Evolutionary conservation across 1,139 yeast species (phyloP).

Genomic region (Pneumocystis canis): DNA sequence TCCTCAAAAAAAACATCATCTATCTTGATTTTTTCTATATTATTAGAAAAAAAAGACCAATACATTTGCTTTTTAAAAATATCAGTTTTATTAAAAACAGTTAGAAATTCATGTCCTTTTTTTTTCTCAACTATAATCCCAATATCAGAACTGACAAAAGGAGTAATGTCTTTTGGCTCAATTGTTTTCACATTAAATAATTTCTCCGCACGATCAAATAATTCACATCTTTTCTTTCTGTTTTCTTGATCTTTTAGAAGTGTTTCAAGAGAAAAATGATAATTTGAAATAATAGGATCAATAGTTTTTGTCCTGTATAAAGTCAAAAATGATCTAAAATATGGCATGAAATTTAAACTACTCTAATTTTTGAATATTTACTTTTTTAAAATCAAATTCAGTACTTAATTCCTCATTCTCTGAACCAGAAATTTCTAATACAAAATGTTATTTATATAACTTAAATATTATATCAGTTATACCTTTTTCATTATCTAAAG

Average conservation of each 20-base stretch:
- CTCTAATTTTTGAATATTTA: background rate
- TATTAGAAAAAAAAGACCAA: background rate
- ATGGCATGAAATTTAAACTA: background rate
- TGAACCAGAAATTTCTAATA: background rate
- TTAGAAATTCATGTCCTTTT: background rate
- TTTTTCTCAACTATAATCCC: background rate
- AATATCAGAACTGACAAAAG: background rate
- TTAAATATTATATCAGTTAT: background rate
- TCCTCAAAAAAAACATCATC: background rate
- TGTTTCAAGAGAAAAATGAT: background rate
- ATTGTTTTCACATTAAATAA: background rate
- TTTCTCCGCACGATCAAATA: background rate
- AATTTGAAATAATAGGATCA: background rate
- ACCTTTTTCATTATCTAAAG: background rate
- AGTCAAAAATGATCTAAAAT: background rate
- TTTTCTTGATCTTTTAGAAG: background rate
- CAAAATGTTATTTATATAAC: background rate
- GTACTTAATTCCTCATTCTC: background rate
- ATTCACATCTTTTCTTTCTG: background rate
- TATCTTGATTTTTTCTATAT: background rate
- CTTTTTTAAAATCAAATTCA: background rate
- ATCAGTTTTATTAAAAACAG: background rate
- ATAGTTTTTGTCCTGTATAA: background rate
- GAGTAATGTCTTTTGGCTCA: background rate
- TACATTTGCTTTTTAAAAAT: background rate